These are phyloP conservation scores for Drechslerella coelobrocha DNA, from an alignment of 2,329 filamentous ascomycete genomes.

Conservation along the genomic window DNA sequence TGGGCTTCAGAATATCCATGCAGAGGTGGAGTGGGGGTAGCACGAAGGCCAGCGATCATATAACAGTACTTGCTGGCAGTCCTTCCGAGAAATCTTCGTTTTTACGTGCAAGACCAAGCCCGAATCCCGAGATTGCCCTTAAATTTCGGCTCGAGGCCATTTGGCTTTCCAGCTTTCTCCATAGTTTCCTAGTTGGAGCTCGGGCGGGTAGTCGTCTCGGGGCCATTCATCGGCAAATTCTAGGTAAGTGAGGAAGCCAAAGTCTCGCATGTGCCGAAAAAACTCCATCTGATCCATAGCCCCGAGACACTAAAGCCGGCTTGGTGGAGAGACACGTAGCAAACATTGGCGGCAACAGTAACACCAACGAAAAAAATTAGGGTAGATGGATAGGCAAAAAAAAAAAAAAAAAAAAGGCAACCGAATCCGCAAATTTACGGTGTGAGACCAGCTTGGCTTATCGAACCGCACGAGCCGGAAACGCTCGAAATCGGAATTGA, in stretches of 20 bases:
- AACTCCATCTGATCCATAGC: constrained; percentile 37
- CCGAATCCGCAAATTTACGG: background rate
- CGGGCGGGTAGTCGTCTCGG: constrained; percentile 45
- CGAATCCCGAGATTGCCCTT: constrained; percentile 44
- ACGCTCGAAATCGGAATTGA: background rate
- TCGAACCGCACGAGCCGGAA: constrained; percentile 27
- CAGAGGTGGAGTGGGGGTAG: background rate
- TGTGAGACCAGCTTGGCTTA: constrained; percentile 6
- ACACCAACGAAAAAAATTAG: constrained; percentile 10
- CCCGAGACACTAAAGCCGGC: constrained; percentile 36
- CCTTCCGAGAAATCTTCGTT: constrained; percentile 50
- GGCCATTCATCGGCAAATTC: constrained; percentile 26
- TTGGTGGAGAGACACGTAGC: background rate
- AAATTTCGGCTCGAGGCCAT: constrained; percentile 37
- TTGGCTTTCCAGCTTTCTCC: constrained; percentile 1
- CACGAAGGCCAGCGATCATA: background rate
- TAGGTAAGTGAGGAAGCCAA: constrained; percentile 11
- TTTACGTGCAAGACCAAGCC: constrained; percentile 16
- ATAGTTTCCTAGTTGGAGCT: constrained; percentile 37
- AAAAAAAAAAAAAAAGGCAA: background rate
- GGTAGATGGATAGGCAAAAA: background rate
- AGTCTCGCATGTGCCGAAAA: constrained; percentile 44
- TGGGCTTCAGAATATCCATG: background rate
- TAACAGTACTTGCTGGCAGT: background rate
- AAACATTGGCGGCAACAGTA: constrained; percentile 8